Conservation (phyloP, 495 filamentous ascomycete species). For the Penicillium arizonense region DNA sequence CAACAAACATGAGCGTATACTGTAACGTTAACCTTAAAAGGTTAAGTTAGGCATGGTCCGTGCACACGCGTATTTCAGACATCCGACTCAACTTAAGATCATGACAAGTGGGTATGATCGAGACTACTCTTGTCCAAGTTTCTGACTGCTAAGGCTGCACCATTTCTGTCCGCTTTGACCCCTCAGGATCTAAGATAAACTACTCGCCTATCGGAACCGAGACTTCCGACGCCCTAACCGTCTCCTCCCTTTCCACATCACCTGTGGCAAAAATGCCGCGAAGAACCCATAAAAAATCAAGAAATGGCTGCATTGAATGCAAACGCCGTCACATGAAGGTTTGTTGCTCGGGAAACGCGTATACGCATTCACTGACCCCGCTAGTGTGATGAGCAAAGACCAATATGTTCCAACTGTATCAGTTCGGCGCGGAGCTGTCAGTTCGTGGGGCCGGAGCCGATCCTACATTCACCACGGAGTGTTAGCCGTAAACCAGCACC, state of each 20-base stretch:
- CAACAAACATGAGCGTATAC: not conserved
- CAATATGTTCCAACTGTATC: conserved; percentile 34
- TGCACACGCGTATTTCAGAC: conserved; percentile 13
- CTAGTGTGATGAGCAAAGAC: conserved; percentile 37
- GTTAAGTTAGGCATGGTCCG: conserved; percentile 4
- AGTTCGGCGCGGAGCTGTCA: conserved; percentile 27
- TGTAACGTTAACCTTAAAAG: not conserved
- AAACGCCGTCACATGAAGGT: conserved; percentile 42
- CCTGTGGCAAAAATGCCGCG: conserved; percentile 26
- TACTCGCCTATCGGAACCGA: not conserved
- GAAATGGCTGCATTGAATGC: conserved; percentile 37
- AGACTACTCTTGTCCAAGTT: not conserved
- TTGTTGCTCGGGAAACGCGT: not conserved
- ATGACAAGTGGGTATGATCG: not conserved
- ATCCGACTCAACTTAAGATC: not conserved
- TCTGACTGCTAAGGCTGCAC: not conserved
- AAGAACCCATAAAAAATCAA: conserved; percentile 34
- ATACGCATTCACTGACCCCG: not conserved
- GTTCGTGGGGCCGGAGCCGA: not conserved
- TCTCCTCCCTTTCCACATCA: not conserved
- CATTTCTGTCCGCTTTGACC: not conserved
- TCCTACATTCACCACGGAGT: not conserved
- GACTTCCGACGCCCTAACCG: not conserved
- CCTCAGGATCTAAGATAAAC: not conserved
- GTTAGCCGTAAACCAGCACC: not conserved